Evolutionary conservation across 176 grass and related monocot genomes (phyloP).

Genomic region (Rhipidocladum racemiflorum): DNA sequence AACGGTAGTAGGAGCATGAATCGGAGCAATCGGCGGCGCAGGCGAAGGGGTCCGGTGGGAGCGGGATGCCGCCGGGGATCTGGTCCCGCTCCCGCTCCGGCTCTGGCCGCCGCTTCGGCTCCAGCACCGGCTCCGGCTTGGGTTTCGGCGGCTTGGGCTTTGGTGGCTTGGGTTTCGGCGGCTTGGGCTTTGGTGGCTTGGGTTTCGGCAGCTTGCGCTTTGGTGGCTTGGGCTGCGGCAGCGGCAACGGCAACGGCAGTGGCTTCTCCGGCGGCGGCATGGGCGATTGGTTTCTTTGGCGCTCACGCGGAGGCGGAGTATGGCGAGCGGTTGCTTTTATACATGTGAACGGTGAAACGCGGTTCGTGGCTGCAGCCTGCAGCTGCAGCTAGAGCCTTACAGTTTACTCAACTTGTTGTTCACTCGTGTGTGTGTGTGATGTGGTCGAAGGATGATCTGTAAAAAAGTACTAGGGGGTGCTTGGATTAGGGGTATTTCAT

Average conservation of each 20-base stretch:
- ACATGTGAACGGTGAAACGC: no score
- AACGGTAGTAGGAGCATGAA: neutral
- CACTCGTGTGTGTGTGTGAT: no score
- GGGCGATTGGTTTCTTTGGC: neutral
- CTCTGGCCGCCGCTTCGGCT: neutral
- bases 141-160: neutral
- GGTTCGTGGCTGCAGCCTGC: no score
- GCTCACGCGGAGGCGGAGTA: no score
- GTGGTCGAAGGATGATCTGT: no score
- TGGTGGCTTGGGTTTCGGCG: neutral
- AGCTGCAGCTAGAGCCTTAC: no score
- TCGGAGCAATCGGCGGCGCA: slow-evolving; percentile 38
- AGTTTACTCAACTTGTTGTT: no score
- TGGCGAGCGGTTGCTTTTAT: no score
- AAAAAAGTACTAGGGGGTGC: no score
- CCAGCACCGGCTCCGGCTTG: neutral
- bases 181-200: neutral
- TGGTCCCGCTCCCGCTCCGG: neutral
- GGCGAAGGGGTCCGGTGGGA: neutral
- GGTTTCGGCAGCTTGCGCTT: neutral
- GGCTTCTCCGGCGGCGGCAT: slow-evolving; percentile 29
- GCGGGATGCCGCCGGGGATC: neutral
- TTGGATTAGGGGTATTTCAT: no score
- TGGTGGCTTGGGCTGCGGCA: neutral
- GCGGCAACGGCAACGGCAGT: no score